phyloP scores from a whole-genome alignment of 176 grass and related monocot species.

The Musa acuminata region DNA sequence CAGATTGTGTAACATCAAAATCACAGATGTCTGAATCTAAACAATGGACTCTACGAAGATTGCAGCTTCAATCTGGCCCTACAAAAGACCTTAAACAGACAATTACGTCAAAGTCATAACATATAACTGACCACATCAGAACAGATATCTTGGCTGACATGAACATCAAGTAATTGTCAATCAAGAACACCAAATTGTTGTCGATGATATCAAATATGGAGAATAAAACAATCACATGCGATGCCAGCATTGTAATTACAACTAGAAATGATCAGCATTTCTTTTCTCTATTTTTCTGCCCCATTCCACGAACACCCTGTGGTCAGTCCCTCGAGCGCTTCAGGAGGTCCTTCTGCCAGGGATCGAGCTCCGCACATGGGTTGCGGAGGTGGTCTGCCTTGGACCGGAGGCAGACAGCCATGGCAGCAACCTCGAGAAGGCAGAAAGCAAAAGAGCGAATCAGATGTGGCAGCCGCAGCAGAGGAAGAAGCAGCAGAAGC shows the following conservation, averaged over 20 bases:
- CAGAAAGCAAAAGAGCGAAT: not conserved
- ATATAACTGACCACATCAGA: too few species aligned
- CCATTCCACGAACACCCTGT: not conserved
- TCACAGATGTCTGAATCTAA: not conserved
- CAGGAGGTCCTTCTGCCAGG: too few species aligned
- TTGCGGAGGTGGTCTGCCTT: too few species aligned
- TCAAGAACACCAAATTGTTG: too few species aligned
- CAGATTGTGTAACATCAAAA: not conserved
- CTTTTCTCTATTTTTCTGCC: not conserved
- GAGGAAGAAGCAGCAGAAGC: constrained; percentile 41
- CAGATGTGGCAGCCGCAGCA: constrained; percentile 32
- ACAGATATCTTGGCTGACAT: not conserved
- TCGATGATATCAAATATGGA: not conserved
- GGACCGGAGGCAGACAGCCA: not conserved
- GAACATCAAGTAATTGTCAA: too few species aligned
- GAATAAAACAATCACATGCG: not conserved
- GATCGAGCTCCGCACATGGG: too few species aligned
- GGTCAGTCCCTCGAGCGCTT: not conserved
- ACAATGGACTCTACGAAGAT: too few species aligned
- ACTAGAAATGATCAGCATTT: not conserved
- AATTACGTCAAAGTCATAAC: too few species aligned
- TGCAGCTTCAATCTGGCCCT: too few species aligned
- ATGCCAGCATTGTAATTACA: too few species aligned
- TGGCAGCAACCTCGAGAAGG: not conserved
- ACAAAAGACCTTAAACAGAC: too few species aligned